A percentile compares a stretch with the other conserved stretches of the same genome.
phyloP scores from a whole-genome alignment of 805 yeast genomes.

The Schizosaccharomyces japonicus region DNA sequence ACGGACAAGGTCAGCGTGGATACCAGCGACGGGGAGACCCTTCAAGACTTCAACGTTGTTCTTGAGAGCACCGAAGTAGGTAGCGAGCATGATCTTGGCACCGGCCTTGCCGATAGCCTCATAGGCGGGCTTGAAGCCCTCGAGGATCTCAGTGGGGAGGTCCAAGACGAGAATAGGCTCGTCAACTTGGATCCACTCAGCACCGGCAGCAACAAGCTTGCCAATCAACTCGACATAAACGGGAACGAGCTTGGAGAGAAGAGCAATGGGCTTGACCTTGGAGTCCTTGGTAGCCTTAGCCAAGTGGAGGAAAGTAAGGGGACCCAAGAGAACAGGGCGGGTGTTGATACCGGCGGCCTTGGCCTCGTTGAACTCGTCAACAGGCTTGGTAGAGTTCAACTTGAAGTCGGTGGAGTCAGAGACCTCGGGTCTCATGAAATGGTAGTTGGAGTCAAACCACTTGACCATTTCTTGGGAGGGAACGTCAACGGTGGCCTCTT shows the following conservation, averaged over 20 bases:
- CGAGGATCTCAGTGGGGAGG: slow-evolving; percentile 59
- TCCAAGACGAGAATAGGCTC: slow-evolving; percentile 93
- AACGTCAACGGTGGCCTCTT: slow-evolving; percentile 92
- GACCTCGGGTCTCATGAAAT: slow-evolving; percentile 97
- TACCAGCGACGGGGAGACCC: slow-evolving; percentile 77
- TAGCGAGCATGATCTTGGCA: slow-evolving; percentile 51
- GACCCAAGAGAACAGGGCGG: slow-evolving; percentile 93
- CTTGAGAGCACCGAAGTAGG: slow-evolving; percentile 96
- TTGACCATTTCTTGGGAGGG: slow-evolving; percentile 81
- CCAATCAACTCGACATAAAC: slow-evolving; percentile 72
- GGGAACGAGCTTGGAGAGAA: slow-evolving; percentile 74
- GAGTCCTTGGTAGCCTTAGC: slow-evolving; percentile 99
- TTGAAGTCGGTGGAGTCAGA: slow-evolving; percentile 86
- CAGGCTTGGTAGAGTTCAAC: slow-evolving; percentile 88
- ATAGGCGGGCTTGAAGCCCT: slow-evolving; percentile 74
- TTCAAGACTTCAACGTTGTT: slow-evolving; percentile 82
- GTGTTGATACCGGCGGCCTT: slow-evolving; percentile 88
- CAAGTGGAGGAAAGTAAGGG: slow-evolving; percentile 76
- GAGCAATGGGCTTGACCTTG: slow-evolving; percentile 69
- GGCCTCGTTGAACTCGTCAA: slow-evolving; percentile 93
- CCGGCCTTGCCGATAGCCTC: slow-evolving; percentile 44
- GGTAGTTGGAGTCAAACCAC: slow-evolving; percentile 99
- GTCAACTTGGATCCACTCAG: slow-evolving; percentile 81
- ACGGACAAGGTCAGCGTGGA: slow-evolving; percentile 92
- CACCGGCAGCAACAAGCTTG: slow-evolving; percentile 86